Evolutionary conservation across 768 basidiomycete genomes (phyloP), one percentile per base, ranked within the genome.

Genomic region (Sarcomyxa edulis): DNA sequence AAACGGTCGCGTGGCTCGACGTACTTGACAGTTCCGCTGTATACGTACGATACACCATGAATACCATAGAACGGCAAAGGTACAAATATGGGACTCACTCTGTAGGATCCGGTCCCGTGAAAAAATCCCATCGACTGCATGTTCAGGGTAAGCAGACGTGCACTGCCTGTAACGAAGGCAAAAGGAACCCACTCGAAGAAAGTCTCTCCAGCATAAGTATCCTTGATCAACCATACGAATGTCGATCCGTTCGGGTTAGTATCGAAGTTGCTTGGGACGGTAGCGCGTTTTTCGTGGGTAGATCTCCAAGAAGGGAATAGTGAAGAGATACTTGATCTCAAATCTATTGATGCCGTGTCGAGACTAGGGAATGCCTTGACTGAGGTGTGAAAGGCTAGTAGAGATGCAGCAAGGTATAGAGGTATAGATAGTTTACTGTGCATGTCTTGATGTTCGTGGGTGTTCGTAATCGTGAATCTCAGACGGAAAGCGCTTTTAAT

Each of bases 21-120:
- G 46, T 60, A 88, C 84, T 67, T 74, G 39, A 89, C 85, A 37
- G 69, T 67, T 32, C 86, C 86, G 51, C 86, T 90, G 48, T 21
- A 41, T 43, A n/a, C n/a, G n/a, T n/a, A n/a, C n/a, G 23, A 30
- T 31, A 39, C 32, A 38, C 31, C 12, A 43, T 50, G 38, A 51
- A 39, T 50, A 40, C 37, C 34, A 35, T 28, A 21, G 34, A 21
- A 24, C 32, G 30, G 45, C 32, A 30, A 49, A 43, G 28, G 42
- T 34, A 32, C 28, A 42, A 19, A 19, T 22, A 19, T 21, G 15
- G 25, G 42, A 61, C 68, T 35, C 52, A 82, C 84, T 82, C 66
- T 19, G 84, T 88, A 29, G 84, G 84, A 62, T 88, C 85, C 6
- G 50, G 9, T 15, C 62, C 68, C 3, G 66, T 74, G 52, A 70